A percentile compares a stretch with the other conserved stretches of the same genome.
These are phyloP conservation scores for Cutaneotrichosporon spelunceum DNA, from an alignment of 1,284 basidiomycete species.

Conservation along the genomic window DNA sequence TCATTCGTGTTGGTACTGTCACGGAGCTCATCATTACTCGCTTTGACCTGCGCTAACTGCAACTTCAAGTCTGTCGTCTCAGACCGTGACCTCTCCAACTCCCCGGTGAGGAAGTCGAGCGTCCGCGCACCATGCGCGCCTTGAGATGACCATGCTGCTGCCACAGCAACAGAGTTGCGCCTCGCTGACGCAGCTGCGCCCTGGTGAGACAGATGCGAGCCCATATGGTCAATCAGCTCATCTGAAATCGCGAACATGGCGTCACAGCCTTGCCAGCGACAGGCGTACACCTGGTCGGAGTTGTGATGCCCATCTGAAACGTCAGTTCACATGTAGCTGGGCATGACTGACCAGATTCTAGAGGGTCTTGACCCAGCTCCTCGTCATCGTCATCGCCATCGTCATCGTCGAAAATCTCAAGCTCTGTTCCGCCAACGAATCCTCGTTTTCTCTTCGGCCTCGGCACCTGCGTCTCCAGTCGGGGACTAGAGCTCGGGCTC, in stretches of 20 bases:
- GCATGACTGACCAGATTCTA: background rate
- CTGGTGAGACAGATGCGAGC: background rate
- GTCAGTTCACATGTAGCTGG: background rate
- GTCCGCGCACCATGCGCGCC: background rate
- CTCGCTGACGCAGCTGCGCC: background rate
- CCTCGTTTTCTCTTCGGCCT: background rate
- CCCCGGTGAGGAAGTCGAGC: background rate
- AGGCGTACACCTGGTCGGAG: background rate
- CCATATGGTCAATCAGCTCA: background rate
- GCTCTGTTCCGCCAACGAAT: conserved; percentile 24
- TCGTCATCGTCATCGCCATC: conserved; percentile 19
- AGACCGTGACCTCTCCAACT: background rate
- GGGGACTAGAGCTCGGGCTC: conserved; percentile 11
- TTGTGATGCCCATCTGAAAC: background rate
- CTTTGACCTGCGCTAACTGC: background rate
- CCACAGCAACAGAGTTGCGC: background rate
- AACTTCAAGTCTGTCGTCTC: background rate
- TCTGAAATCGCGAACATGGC: background rate
- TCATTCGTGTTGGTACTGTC: background rate
- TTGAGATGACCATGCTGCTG: background rate
- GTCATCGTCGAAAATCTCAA: conserved; percentile 2
- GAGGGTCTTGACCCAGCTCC: background rate
- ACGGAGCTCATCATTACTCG: background rate
- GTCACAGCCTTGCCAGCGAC: background rate
- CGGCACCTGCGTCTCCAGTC: background rate